Evolutionary conservation across 495 filamentous ascomycete species (phyloP).

Genomic region (Aspergillus coremiiformis): DNA sequence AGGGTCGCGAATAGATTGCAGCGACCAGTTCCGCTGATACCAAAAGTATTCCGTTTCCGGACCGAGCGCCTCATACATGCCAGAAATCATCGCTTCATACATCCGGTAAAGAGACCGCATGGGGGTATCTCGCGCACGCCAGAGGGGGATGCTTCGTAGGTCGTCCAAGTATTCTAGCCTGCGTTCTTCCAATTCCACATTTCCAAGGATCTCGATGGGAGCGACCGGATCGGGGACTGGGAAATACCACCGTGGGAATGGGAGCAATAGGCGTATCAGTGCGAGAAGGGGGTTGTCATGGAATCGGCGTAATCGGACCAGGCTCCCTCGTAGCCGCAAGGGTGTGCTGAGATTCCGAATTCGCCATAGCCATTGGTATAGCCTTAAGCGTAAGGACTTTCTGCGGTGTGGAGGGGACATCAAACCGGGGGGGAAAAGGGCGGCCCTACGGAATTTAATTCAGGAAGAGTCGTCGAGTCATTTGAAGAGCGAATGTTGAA

Average conservation of each 20-base stretch:
- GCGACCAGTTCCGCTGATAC: constrained; percentile 21
- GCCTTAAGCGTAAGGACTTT: not conserved
- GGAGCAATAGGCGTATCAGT: constrained; percentile 19
- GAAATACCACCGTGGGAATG: constrained; percentile 23
- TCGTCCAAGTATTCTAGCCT: constrained; percentile 14
- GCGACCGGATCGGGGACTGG: constrained; percentile 16
- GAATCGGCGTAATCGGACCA: constrained; percentile 18
- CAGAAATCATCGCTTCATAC: constrained; percentile 27
- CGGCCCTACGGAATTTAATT: not conserved
- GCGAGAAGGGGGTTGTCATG: constrained; percentile 19
- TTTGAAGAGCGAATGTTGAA: not conserved
- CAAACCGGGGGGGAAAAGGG: no score
- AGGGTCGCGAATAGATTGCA: constrained; percentile 28
- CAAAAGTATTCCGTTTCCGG: constrained; percentile 36
- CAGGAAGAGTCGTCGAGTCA: not conserved
- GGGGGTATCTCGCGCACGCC: constrained; percentile 30
- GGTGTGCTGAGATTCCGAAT: constrained; percentile 19
- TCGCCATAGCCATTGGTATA: not conserved
- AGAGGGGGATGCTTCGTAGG: constrained; percentile 28
- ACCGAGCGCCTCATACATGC: constrained; percentile 19
- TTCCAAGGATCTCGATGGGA: constrained; percentile 12
- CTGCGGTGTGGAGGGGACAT: not conserved
- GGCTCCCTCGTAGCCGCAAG: constrained; percentile 19
- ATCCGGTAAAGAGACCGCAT: constrained; percentile 34
- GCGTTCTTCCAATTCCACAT: constrained; percentile 9